Evolutionary conservation across 108 stramenopile species (phyloP).

Genomic region (Epithemia pelagica): DNA sequence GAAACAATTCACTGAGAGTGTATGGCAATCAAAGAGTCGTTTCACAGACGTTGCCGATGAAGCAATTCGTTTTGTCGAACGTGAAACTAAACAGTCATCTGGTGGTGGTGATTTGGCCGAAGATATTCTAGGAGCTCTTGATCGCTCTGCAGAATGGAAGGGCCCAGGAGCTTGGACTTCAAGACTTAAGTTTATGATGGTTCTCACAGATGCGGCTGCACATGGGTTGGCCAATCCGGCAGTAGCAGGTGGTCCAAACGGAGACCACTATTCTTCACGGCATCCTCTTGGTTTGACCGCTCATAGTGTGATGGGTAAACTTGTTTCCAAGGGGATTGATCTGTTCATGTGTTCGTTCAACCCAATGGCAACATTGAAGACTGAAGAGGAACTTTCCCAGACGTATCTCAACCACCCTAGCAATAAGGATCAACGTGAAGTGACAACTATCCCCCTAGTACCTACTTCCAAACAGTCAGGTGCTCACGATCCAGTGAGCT

Average conservation of each 20-base stretch:
- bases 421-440: not conserved
- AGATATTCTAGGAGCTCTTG: not conserved
- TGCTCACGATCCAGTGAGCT: not conserved
- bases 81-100: not conserved
- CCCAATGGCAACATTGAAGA: not conserved
- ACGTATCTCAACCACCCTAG: not conserved
- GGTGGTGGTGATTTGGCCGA: not conserved
- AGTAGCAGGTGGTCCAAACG: slow-evolving; percentile 24
- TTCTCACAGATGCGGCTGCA: not conserved
- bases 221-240: slow-evolving; percentile 5
- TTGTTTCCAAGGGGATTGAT: slow-evolving; percentile 11
- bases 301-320: slow-evolving; percentile 18
- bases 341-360: not conserved
- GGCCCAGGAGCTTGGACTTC: not conserved
- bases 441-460: not conserved
- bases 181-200: not conserved
- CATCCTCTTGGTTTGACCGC: slow-evolving; percentile 39
- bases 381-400: not conserved
- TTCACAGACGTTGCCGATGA: not conserved
- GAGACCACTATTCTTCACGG: not conserved
- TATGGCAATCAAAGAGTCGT: not conserved
- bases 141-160: not conserved
- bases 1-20: not conserved
- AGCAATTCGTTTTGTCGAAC: not conserved
- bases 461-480: not conserved